Base-by-base conservation (phyloP, 2,329 filamentous ascomycete species). In the Aureobasidium pullulans region DNA sequence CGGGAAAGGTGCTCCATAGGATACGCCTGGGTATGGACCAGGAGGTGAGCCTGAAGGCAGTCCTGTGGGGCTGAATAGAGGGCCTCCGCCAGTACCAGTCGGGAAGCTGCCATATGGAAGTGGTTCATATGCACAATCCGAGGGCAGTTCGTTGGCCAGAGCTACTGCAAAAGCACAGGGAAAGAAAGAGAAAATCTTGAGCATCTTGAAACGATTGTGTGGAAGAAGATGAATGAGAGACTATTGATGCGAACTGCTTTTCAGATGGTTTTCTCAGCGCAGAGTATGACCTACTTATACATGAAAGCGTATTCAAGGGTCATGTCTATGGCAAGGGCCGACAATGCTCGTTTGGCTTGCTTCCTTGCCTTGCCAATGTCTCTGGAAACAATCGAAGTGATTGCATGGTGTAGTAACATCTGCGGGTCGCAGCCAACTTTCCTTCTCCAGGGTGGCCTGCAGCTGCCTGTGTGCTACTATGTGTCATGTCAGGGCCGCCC, bases 71-170 rank as follows among this genome's bases (percentile, higher is more conserved):
- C 54, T 29, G 29, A 16, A 40, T 8, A 46, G n/a, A 6, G 42
- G 37, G 28, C 31, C 16, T 19, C 42, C 42, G 19, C 32, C 39
- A 4, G 52, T 16, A 15, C 52, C 40, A 15, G 59, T 49, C 5
- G 59, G 59, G 6, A 48, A 56, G 28, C 19, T 46, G 29, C 40
- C 44, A 29, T 36, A 54, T 16, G 43, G 59, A 23, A 49, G 29
- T 32, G 49, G 39, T 56, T 44, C 59, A 23, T 54, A 42, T 15
- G n/a, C 39, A 42, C 60, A 59, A 29, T 44, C 57, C n/a, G 56
- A 53, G 56, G 54, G 9, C 15, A 32, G 9, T 31, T 43, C 23
- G 34, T 31, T 48, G 34, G 43, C 54, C 32, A 57, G 34, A 48
- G 54, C 43, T 15, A 48, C 19, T 15, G 34, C 54, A 11, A 57